Evolutionary conservation across 78 protist genomes (phyloP).

Genomic region (Dictyostelium brefeldianum): DNA sequence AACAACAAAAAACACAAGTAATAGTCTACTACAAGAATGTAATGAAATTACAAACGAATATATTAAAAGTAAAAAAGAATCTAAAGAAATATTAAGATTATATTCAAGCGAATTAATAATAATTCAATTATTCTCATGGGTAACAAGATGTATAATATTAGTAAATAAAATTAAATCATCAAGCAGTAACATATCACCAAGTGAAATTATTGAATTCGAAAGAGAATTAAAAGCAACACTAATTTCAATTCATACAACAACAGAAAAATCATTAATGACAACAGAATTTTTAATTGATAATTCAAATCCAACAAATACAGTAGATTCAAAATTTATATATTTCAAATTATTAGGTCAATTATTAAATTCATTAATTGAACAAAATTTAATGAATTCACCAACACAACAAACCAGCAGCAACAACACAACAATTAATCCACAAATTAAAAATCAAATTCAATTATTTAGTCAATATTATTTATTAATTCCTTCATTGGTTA

Average conservation of each 20-base stretch:
- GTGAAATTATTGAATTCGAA: background rate
- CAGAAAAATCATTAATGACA: conserved; percentile 17
- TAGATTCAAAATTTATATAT: conserved; percentile 11
- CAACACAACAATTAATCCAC: too few species aligned
- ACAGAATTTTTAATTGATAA: conserved; percentile 11
- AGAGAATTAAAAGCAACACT: background rate
- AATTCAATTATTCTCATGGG: background rate
- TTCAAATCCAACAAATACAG: background rate
- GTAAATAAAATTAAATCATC: background rate
- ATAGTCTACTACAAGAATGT: background rate
- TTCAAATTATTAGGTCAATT: conserved; percentile 15
- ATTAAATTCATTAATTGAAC: conserved; percentile 4
- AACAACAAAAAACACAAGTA: background rate
- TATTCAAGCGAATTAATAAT: conserved; percentile 18
- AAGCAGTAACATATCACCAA: background rate
- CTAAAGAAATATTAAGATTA: background rate
- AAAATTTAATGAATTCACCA: background rate
- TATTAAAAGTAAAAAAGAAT: conserved; percentile 6
- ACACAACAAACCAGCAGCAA: background rate
- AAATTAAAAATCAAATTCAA: background rate
- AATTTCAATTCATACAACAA: background rate
- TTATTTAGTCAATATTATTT: conserved; percentile 6
- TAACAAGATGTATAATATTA: background rate
- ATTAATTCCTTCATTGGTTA: background rate
- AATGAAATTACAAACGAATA: conserved; percentile 12